Base-by-base conservation (phyloP, 2,329 filamentous ascomycete genomes). In the Myriosclerotinia curreyana region DNA sequence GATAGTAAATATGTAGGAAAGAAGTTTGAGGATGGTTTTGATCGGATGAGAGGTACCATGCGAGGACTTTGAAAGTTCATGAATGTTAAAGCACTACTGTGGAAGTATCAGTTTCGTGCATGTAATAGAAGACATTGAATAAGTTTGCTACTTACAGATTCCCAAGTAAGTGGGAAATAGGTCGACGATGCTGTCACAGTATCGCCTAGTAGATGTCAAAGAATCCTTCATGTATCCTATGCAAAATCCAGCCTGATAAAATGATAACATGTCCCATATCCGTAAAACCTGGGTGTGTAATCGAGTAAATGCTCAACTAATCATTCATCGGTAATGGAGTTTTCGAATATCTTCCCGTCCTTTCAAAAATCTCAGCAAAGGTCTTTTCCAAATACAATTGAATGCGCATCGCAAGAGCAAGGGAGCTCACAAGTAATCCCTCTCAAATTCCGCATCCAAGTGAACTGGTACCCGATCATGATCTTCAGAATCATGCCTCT, bases 371-470 rank as follows among this genome's bases (percentile, higher is more conserved):
- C 66, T 71, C 69, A 71, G 69, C 60, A 71, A 66, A 54, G 58
- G 55, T 55, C 56, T 40, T 38, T 38, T n/a, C 40, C 50, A 49
- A 31, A 49, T 22, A n/a, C n/a, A 51, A 59, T 11, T 58, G 40
- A 38, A 38, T 36, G 42, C 38, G 42, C 59, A 67, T 67, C 62
- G 60, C 31, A 64, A 60, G 44, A 42, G 40, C 50, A 55, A 22
- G 66, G 61, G 59, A 51, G 44, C 67, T 74, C 71, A 74, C 71
- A 74, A 63, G 63, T 74, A 74, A 71, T 74, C 71, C 48, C 72
- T 68, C 64, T 74, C 73, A 69, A 74, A 74, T 64, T 74, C 73
- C 51, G 72, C 71, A 62, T 74, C 73, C 20, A 74, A 66, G 69
- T 74, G 73, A 58, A 73, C 72, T 4, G 73, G 72, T n/a, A 72